Evolutionary conservation across 306 rosid species (phyloP).

Genomic region (Dalbergia oliveri): DNA sequence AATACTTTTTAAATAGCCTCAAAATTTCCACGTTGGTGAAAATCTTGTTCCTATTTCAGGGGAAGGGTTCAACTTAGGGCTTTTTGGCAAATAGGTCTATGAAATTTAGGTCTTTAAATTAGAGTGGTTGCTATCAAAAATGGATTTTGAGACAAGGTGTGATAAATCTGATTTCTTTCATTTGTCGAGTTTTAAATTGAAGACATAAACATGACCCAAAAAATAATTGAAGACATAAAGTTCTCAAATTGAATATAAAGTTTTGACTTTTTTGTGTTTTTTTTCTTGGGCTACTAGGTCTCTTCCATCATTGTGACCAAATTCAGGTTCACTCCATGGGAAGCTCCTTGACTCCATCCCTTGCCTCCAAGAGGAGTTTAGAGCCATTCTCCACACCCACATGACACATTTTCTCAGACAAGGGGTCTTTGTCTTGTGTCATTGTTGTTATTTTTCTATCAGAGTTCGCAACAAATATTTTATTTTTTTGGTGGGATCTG

Average conservation of each 20-base stretch:
- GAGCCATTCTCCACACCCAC: conserved; percentile 54
- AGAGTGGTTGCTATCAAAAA: not conserved
- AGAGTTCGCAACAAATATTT: no score
- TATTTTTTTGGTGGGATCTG: no score
- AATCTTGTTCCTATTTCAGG: not conserved
- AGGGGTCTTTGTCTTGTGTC: no score
- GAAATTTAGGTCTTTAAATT: not conserved
- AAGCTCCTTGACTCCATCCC: conserved; percentile 76
- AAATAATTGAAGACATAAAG: conserved; percentile 20
- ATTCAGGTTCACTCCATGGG: conserved; percentile 58
- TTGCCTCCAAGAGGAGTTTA: conserved; percentile 74
- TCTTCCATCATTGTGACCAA: conserved; percentile 59
- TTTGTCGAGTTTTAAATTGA: conserved; percentile 22
- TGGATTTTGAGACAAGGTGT: not conserved
- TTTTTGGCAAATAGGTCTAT: not conserved
- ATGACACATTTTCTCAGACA: conserved; percentile 39
- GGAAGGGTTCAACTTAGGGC: not conserved
- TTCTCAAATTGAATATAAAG: not conserved
- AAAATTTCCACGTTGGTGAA: not conserved
- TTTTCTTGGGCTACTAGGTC: not conserved
- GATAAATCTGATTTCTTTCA: conserved; percentile 12
- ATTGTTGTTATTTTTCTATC: no score
- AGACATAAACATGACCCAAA: no score
- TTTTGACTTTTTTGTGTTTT: not conserved
- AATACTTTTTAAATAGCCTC: no score